phyloP scores from a whole-genome alignment of 129 eudicot species.

The Ambrosia artemisiifolia region DNA sequence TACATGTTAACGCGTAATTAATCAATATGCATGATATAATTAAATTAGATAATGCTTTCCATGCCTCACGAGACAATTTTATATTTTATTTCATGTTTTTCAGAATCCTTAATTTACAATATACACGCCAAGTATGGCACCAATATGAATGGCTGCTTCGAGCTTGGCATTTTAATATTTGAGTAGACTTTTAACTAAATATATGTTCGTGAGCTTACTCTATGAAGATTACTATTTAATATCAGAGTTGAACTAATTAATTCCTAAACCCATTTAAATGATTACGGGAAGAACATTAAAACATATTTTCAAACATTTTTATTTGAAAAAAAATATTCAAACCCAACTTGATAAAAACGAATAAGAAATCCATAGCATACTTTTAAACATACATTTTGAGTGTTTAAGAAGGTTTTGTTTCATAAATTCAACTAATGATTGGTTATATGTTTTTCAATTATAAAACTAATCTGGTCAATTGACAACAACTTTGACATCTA shows the following conservation, averaged over 20 bases:
- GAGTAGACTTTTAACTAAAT: conserved; percentile 18
- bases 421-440: neutral
- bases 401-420: neutral
- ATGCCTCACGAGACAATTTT: conserved; percentile 24
- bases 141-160: conserved; percentile 11
- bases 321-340: neutral
- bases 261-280: neutral
- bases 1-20: neutral
- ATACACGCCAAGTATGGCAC: neutral
- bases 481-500: neutral
- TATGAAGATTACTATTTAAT: conserved; percentile 14
- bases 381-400: neutral
- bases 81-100: neutral
- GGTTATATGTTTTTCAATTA: neutral
- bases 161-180: conserved; percentile 15
- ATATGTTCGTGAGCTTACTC: neutral
- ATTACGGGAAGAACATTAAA: conserved; percentile 18
- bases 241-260: neutral
- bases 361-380: neutral
- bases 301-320: neutral
- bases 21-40: neutral
- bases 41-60: conserved; percentile 9
- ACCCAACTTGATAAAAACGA: neutral
- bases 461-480: neutral
- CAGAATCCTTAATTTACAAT: neutral